Conservation (phyloP, 768 basidiomycete species). For the Mycena chlorophos region DNA sequence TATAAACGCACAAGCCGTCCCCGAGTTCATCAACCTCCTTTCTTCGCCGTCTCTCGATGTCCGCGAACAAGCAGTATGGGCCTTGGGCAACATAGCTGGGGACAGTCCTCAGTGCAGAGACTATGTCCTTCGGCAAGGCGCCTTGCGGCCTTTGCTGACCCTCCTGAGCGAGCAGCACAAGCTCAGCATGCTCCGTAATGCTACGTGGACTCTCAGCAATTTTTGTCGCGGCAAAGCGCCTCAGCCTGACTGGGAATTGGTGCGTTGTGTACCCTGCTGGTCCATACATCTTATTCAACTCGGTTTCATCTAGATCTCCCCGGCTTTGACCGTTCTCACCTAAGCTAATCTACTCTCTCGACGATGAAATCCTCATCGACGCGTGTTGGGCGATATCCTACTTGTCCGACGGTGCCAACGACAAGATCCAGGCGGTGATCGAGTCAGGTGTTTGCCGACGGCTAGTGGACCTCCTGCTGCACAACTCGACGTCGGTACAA, state of each 20-base stretch:
- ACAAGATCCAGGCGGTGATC: conserved; percentile 99
- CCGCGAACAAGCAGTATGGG: conserved; percentile 99
- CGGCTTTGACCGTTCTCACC: conserved; percentile 93
- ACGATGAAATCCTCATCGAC: conserved; percentile 98
- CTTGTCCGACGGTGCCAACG: conserved; percentile 96
- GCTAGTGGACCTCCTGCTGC: conserved; percentile 96
- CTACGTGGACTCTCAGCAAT: conserved; percentile 99
- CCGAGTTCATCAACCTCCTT: conserved; percentile 94
- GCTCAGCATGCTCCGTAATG: conserved; percentile 96
- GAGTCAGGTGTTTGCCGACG: conserved; percentile 97
- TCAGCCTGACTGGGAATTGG: conserved; percentile 97
- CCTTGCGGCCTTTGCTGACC: conserved; percentile 86
- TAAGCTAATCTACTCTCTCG: conserved; percentile 98
- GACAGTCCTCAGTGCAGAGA: conserved; percentile 98
- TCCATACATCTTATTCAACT: conserved; percentile 2
- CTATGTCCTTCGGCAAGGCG: conserved; percentile 92
- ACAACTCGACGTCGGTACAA: conserved; percentile 91
- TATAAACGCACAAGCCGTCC: conserved; percentile 91
- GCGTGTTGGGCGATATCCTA: conserved; percentile 99
- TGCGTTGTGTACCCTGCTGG: conserved; percentile 39
- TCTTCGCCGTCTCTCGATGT: conserved; percentile 96
- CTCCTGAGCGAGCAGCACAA: conserved; percentile 96
- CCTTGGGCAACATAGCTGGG: conserved; percentile 97
- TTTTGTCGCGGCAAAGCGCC: conserved; percentile 98
- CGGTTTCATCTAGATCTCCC: conserved; percentile 74